Conservation (phyloP, 2,329 filamentous ascomycete genomes). For the Blastomyces parvus region DNA sequence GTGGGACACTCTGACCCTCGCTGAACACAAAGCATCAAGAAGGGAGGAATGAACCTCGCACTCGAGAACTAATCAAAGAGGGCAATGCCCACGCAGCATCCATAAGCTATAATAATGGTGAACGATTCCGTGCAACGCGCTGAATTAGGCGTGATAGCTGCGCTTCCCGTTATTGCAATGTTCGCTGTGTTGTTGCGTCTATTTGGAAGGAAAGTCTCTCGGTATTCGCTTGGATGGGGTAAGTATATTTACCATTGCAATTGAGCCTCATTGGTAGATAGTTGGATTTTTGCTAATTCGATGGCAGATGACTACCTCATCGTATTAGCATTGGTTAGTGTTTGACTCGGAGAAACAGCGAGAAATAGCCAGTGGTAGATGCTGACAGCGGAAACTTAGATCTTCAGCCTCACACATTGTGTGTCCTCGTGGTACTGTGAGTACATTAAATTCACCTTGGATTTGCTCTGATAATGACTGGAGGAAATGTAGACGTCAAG, state of each 20-base stretch:
- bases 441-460: not conserved
- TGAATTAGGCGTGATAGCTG: conserved; percentile 20
- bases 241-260: not conserved
- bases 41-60: not conserved
- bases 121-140: conserved; percentile 20
- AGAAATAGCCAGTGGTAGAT: not conserved
- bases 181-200: conserved; percentile 20
- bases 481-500: conserved; percentile 18
- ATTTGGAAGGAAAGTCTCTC: conserved; percentile 21
- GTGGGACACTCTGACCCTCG: not conserved
- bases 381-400: not conserved
- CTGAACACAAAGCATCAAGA: not conserved
- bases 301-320: conserved; percentile 6
- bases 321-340: not conserved
- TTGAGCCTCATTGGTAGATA: not conserved
- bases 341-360: not conserved
- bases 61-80: not conserved
- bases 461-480: not conserved
- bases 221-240: conserved; percentile 19
- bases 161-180: conserved; percentile 20
- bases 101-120: conserved; percentile 5
- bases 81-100: not conserved
- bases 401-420: not conserved
- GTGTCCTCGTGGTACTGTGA: not conserved
- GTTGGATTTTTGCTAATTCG: conserved; percentile 8